Evolutionary conservation across 2,329 filamentous ascomycete genomes (phyloP).

Genomic region (Diaporthe vaccinii): DNA sequence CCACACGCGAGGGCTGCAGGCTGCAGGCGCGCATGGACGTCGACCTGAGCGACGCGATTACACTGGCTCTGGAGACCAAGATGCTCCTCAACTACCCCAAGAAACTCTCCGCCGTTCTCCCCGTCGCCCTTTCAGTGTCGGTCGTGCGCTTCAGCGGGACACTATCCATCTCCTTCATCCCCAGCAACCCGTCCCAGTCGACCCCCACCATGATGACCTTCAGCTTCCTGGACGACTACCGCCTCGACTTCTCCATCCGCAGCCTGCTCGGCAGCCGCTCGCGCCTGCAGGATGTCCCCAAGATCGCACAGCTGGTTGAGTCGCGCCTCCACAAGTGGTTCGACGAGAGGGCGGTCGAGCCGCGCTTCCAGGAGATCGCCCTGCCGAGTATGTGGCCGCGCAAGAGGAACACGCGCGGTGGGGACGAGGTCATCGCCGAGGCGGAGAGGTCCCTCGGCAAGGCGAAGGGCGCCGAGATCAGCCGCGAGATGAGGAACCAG

Average conservation of each 20-base stretch:
- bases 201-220: constrained; percentile 93
- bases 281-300: constrained; percentile 86
- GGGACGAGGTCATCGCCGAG: constrained; percentile 69
- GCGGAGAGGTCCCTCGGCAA: constrained; percentile 64
- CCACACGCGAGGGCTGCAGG: constrained; percentile 75
- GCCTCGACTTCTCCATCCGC: constrained; percentile 84
- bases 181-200: constrained; percentile 75
- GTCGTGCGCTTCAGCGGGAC: constrained; percentile 96
- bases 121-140: constrained; percentile 90
- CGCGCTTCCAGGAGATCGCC: constrained; percentile 88
- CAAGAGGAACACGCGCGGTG: constrained; percentile 85
- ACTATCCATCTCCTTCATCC: constrained; percentile 92
- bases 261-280: constrained; percentile 85
- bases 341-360: constrained; percentile 87
- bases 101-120: constrained; percentile 87
- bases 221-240: constrained; percentile 91
- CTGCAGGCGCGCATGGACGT: constrained; percentile 97
- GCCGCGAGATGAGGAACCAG: constrained; percentile 65
- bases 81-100: constrained; percentile 95
- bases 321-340: constrained; percentile 87
- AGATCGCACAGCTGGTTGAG: constrained; percentile 88
- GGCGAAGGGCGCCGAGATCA: constrained; percentile 66
- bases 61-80: constrained; percentile 93
- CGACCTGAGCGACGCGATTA: constrained; percentile 95
- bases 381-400: constrained; percentile 86